Percentiles rank a stretch among this genome's conserved stretches.
phyloP scores from a whole-genome alignment of 805 yeast species.

The Barnettozyma salicaria region DNA sequence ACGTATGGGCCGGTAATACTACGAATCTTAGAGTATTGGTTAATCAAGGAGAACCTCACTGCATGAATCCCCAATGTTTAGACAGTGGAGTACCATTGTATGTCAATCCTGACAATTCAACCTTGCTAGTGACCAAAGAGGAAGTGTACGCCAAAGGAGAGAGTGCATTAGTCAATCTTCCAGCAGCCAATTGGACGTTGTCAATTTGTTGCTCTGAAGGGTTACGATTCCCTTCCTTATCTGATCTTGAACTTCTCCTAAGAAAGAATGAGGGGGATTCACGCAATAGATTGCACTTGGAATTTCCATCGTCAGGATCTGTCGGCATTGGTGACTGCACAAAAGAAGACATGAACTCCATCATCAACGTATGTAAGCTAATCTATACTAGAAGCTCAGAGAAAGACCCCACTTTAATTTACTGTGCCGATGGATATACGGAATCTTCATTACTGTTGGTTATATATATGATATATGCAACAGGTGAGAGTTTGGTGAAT shows the following conservation, averaged over 20 bases:
- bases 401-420: constrained; percentile 43
- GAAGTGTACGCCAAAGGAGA: constrained; percentile 24
- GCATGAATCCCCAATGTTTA: too few relatives aligned
- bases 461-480: constrained; percentile 65
- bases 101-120: constrained; percentile 46
- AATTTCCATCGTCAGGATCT: constrained; percentile 83
- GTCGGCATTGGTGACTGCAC: constrained; percentile 67
- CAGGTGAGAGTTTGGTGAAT: constrained; percentile 53
- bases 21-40: constrained; percentile 54
- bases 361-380: constrained; percentile 65
- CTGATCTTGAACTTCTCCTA: too few relatives aligned
- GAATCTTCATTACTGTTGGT: constrained; percentile 76
- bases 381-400: constrained; percentile 39
- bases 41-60: constrained; percentile 17
- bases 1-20: constrained; percentile 79
- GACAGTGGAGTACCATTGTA: constrained; percentile 32
- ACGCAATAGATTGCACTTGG: too few relatives aligned
- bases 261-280: too few relatives aligned
- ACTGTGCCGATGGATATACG: constrained; percentile 89
- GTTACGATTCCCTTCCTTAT: constrained; percentile 49
- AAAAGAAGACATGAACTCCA: constrained; percentile 53
- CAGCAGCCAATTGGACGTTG: constrained; percentile 48
- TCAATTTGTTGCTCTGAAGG: constrained; percentile 57
- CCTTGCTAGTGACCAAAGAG: constrained; percentile 35
- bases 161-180: constrained; percentile 38